Evolutionary conservation across 495 filamentous ascomycete genomes (phyloP), one percentile per base, ranked within the genome.

Genomic region (Chaetomium cochliodes): DNA sequence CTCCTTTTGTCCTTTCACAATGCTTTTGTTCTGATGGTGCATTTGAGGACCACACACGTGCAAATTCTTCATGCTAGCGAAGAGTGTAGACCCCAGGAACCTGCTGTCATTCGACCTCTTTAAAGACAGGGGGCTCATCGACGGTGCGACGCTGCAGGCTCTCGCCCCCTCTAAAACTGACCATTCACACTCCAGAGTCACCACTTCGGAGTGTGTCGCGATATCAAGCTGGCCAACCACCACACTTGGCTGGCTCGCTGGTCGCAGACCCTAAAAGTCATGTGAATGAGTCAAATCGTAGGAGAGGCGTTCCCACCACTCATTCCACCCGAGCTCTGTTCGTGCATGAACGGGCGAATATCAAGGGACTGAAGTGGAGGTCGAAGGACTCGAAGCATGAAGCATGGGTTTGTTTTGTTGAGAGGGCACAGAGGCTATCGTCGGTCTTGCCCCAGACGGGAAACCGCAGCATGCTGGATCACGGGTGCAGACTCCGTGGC

Each of bases 241-340:
- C 33, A 44, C 33, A 28, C 49, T 33, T 62, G 37, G 47, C 25
- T 53, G 63, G 26, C 63, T 28, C 22, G 13, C 18, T 20, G 63
- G 63, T 65, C 63, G 63, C 63, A 65, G 57, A 1, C 49, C 57
- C 41, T 16, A 18, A 13, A 55, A 55, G 63, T 65, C 63, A 65
- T 65, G 63, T 65, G 63, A 65, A 53, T 42, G 37, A 41, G 20
- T 57, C 23, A 33, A 33, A 42, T 16, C 16, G 30, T 16, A 25
- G 28, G 1, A 46, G 9, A 49, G 18, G 26, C 6, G n/a, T 9
- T 63, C 33, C 23, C 2, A n/a, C 41, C 39, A 11, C 11, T 28
- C 25, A 63, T 63, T 55, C 51, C 26, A 56, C n/a, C 3, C 26
- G 11, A 5, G 20, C n/a, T 16, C 28, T 44, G 2, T 22, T 7